Evolutionary conservation across 306 rosid genomes (phyloP), one percentile per base, ranked within the genome.

Genomic region (Prinsepia uniflora): DNA sequence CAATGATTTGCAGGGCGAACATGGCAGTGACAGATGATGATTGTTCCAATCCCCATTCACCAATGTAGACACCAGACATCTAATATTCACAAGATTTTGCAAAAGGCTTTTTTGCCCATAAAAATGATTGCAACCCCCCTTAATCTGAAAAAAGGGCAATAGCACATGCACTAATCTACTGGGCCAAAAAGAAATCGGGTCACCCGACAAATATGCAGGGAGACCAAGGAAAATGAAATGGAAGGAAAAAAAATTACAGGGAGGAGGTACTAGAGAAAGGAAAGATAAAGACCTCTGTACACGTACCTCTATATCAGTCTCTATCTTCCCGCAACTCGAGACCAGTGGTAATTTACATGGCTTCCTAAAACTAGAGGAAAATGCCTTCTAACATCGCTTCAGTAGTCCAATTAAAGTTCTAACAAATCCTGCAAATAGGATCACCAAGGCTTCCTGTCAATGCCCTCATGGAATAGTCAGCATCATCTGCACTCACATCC

Each of bases 201-300:
- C 84, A 85, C 85, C 78, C 84, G 68, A 80, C 86, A 77, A 69
- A 79, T 52, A 24, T 50, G 87, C 80, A 75, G 75, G 74, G 86
- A 81, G 73, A 79, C 79, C 83, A 57, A 69, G 68, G 54, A 71
- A 57, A 57, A 57, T 62, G 59, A 56, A 46, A 15, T 39, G 39
- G 50, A 64, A 47, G 52, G 43, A 58, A 45, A 79, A 70, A 66
- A 64, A n/a, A n/a, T n/a, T n/a, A 81, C 82, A 81, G 63, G 48
- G 44, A 74, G 72, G n/a, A 60, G 71, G 74, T 66, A 65, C 68
- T 66, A 74, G 69, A 54, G 58, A 59, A 71, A 73, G 83, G 87
- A 85, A 92, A 83, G 92, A 90, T 81, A 75, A 15, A 69, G 92
- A 76, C 83, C 80, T 75, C 97, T 94, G 97, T 94, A 93, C 98